Conservation (phyloP, 768 basidiomycete species). For the Collybiopsis confluens region DNA sequence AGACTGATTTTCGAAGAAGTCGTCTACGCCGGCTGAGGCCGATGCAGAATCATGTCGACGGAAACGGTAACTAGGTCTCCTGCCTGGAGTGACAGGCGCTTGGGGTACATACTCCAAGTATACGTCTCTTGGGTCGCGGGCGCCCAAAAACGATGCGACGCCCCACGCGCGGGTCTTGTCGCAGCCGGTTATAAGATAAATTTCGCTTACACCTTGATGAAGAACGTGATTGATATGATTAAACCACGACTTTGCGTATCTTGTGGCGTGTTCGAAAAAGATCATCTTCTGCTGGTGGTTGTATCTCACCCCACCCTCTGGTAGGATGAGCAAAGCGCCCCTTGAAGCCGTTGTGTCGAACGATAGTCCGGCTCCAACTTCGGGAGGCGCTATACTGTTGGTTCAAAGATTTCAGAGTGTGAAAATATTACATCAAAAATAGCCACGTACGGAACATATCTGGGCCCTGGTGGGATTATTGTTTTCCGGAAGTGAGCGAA, state of each 20-base stretch:
- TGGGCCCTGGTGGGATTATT: too few species aligned
- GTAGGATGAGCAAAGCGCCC: background rate
- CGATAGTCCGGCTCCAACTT: background rate
- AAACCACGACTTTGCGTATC: background rate
- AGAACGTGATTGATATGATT: background rate
- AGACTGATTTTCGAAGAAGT: background rate
- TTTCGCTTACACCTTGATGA: background rate
- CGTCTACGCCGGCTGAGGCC: background rate
- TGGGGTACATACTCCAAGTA: background rate
- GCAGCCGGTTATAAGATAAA: background rate
- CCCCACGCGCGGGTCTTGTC: background rate
- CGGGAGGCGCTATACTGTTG: background rate
- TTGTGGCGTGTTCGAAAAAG: background rate
- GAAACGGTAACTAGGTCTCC: background rate
- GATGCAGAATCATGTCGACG: background rate
- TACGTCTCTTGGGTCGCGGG: background rate
- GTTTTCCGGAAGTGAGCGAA: background rate
- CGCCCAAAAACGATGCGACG: background rate
- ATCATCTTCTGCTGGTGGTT: background rate
- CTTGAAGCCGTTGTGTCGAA: too few species aligned
- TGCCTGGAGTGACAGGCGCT: background rate
- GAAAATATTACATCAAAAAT: background rate
- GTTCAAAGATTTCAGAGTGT: background rate
- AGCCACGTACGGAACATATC: background rate
- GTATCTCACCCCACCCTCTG: background rate